Base-by-base conservation (phyloP, 2,329 filamentous ascomycete genomes). In the Elsinoe ampelina region DNA sequence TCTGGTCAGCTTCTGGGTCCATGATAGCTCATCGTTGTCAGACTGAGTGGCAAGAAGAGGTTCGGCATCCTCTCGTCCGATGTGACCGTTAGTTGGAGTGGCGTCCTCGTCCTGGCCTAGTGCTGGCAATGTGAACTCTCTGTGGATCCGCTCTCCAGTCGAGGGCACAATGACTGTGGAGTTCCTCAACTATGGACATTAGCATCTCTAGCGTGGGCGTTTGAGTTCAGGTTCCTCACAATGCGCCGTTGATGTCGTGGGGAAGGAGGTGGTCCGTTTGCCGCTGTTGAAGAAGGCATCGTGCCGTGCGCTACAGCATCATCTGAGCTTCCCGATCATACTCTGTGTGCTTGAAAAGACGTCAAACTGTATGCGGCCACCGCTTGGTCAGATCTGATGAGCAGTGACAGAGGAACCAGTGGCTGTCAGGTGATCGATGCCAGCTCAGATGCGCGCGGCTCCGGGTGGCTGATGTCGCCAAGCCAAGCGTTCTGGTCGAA, bases 81-180 rank as follows among this genome's bases (percentile, higher is more conserved):
- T 30, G 7, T 17, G 17, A n/a, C 20, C 39, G 13, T 30, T 45
- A 17, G 39, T 15, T 3, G 50, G 32, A 11, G 48, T 39, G 48
- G 48, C 34, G 20, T 51, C 35, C 17, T 48, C 17, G 38, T 59
- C 35, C 17, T 57, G 42, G 15, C 55, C 58, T 4, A 61, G 15
- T 2, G 32, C 57, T 2, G 58, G 85, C 26, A 95, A 77, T 19
- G 86, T 92, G 64, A 95, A 89, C 60, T 85, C 80, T 60, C 87
- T 86, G 66, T 84, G 86, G 47, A 89, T 81, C 61, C 90, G 87
- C 71, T 95, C 87, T 65, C 92, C 91, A 2, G 90, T 96, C 58
- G 80, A 78, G 6, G 92, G 90, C 56, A 95, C 80, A 63, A 97
- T 86, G 70, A 95, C 90, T 43, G 89, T 93, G 62, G 88, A 88